Percentiles rank a stretch among this genome's conserved stretches.
phyloP scores from a whole-genome alignment of 2,329 filamentous ascomycete genomes.

The Fusarium equiseti region DNA sequence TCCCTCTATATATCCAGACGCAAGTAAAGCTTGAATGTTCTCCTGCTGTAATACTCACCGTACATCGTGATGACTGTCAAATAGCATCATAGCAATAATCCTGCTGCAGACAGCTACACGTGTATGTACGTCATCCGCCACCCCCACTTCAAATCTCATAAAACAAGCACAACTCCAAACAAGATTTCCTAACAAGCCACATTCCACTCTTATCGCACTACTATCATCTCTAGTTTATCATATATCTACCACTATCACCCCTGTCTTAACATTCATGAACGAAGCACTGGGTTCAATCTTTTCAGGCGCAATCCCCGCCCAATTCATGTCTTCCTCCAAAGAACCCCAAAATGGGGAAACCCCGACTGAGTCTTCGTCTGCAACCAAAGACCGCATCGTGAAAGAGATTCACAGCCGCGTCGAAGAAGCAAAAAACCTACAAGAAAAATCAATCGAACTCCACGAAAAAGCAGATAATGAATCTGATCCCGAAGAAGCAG shows the following conservation, averaged over 20 bases:
- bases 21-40: accelerated
- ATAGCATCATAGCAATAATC: slow-evolving; percentile 21
- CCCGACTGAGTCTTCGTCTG: slow-evolving; percentile 2
- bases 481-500: slow-evolving; percentile 21
- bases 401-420: slow-evolving; percentile 33
- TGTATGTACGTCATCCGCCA: slow-evolving; percentile 32
- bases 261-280: slow-evolving; percentile 9
- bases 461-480: slow-evolving; percentile 34
- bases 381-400: slow-evolving; percentile 30
- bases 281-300: slow-evolving; percentile 27
- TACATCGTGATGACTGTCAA: neutral
- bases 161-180: slow-evolving; percentile 22
- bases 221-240: neutral
- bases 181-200: slow-evolving; percentile 19
- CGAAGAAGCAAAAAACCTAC: slow-evolving; percentile 31
- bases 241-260: neutral
- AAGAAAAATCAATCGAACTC: slow-evolving; percentile 32
- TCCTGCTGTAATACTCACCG: neutral
- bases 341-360: slow-evolving; percentile 10
- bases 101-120: neutral
- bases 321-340: slow-evolving; percentile 24
- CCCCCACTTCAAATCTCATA: slow-evolving; percentile 21
- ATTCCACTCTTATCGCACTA: slow-evolving; percentile 1
- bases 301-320: slow-evolving; percentile 25
- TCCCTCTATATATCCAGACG: accelerated